A percentile compares a stretch with the other conserved stretches of the same genome.
Conservation (phyloP, 495 filamentous ascomycete species). For the Tuber magnatum region DNA sequence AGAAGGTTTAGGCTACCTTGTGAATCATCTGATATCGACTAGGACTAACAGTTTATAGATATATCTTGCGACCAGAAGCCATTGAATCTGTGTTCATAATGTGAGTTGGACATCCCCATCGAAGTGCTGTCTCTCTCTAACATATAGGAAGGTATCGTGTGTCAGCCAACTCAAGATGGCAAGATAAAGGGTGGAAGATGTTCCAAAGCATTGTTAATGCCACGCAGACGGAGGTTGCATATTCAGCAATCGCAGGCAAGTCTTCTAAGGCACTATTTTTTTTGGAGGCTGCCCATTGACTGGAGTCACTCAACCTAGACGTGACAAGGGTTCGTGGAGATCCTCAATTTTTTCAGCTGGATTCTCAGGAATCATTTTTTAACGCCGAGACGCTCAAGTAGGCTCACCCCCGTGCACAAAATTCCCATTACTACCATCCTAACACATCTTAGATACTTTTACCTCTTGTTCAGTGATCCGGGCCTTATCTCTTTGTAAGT, state of each 20-base stretch:
- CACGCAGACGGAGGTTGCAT: constrained; percentile 47
- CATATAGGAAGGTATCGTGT: constrained; percentile 47
- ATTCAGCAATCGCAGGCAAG: constrained; percentile 46
- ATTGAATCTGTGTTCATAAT: constrained; percentile 59
- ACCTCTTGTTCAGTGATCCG: constrained; percentile 71
- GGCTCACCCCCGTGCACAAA: constrained; percentile 7
- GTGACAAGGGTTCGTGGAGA: constrained; percentile 19
- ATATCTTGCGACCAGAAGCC: constrained; percentile 54
- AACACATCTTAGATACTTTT: constrained; percentile 92
- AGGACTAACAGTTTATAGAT: constrained; percentile 28
- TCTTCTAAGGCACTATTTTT: not conserved
- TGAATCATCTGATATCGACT: constrained; percentile 48
- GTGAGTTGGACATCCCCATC: constrained; percentile 25
- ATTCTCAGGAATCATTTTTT: constrained; percentile 48
- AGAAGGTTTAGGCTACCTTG: constrained; percentile 29
- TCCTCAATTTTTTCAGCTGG: constrained; percentile 25
- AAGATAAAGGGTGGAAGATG: constrained; percentile 59
- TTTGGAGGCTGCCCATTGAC: not conserved
- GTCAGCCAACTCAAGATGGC: constrained; percentile 50
- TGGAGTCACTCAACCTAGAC: constrained; percentile 16
- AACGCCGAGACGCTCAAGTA: constrained; percentile 49
- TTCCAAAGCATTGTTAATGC: constrained; percentile 47
- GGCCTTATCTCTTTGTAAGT: constrained; percentile 53
- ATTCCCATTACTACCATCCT: constrained; percentile 45
- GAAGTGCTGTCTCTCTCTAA: constrained; percentile 8